Evolutionary conservation across 768 basidiomycete genomes (phyloP), one percentile per base, ranked within the genome.

Genomic region (Rossbeevera mucosa): DNA sequence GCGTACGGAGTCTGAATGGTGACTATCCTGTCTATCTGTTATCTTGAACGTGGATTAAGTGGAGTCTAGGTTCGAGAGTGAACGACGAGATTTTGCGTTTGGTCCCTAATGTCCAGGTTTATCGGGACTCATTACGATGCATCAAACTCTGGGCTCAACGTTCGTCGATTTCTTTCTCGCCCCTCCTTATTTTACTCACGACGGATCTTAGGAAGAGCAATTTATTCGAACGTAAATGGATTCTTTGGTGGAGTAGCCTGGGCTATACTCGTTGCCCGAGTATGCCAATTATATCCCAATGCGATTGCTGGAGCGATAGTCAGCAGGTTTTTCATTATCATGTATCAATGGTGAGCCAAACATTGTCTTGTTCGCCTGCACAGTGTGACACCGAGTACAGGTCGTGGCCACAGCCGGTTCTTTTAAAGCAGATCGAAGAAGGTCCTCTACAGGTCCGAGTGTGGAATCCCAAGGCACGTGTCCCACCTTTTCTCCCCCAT

Each of bases 81-180:
- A 95, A 92, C 30, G 94, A 98, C 64, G 90, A 94, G 69, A 96
- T 98, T 55, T 72, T 99, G 60, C 86, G 94, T 45, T 77, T 99
- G 21, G 95, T 99, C 2, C 95, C 96, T 11, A 87, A 97, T 63
- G 91, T 94, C 18, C 79, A 85, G 54, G 92, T 95, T 18, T 99
- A 97, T 74, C 86, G 96, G 56, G 93, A 94, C 61, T 86, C 96
- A 11, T 71, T 99, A 55, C 82, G 96, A 58, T 94, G 94, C 66
- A 97, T 99, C 68, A 95, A 97, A 70, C 75, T 98, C 25, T 99
- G 96, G 96, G 96, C 96, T 9, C 88, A 93, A 73, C 76, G 95
- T 95, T 63, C 51, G 90, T 77, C 25, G n/a, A 47, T 47, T 36
- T 43, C 14, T 47, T 36, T 43, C 14, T 30, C 31, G 9, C 21